These are phyloP conservation scores for Jacaranda mimosifolia DNA, from an alignment of 257 asterid genomes.

Conservation along the genomic window DNA sequence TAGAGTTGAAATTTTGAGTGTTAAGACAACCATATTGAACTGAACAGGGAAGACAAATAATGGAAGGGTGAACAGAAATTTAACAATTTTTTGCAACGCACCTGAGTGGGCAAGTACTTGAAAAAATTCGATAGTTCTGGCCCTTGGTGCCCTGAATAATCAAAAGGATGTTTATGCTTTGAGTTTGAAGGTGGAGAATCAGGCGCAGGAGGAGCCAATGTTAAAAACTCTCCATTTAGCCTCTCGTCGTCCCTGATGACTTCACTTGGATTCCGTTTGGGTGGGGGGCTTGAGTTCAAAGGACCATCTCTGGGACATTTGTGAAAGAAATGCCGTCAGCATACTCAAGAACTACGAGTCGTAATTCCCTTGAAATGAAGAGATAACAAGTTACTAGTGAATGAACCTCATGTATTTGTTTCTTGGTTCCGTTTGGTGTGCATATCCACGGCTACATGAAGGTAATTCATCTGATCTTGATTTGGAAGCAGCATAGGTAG, in stretches of 20 bases:
- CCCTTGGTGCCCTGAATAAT: slow-evolving; percentile 27
- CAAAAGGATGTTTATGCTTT: slow-evolving; percentile 31
- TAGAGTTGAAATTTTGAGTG: slow-evolving; percentile 3
- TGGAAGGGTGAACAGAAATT: not conserved
- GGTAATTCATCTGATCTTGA: slow-evolving; percentile 53
- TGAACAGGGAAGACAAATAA: not conserved
- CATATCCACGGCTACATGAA: slow-evolving; percentile 49
- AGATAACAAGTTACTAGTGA: not conserved
- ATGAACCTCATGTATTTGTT: slow-evolving; percentile 43
- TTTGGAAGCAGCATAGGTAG: slow-evolving; percentile 25
- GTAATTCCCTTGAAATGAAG: not conserved
- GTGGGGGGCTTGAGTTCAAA: slow-evolving; percentile 43
- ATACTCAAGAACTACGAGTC: not conserved
- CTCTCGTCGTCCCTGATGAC: slow-evolving; percentile 36
- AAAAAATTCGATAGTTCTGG: slow-evolving; percentile 38
- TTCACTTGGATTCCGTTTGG: slow-evolving; percentile 35
- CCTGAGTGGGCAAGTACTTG: slow-evolving; percentile 46
- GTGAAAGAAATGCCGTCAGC: slow-evolving; percentile 23
- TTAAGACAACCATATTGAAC: slow-evolving; percentile 4
- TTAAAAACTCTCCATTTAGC: slow-evolving; percentile 62
- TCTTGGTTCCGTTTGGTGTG: slow-evolving; percentile 41
- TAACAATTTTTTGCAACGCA: slow-evolving; percentile 29
- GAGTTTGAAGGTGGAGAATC: slow-evolving; percentile 40
- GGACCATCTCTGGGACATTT: slow-evolving; percentile 52
- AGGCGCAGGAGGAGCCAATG: slow-evolving; percentile 67